These are phyloP conservation scores for Phytopythium delawarense DNA, from an alignment of 352 stramenopile species.

Conservation along the genomic window DNA sequence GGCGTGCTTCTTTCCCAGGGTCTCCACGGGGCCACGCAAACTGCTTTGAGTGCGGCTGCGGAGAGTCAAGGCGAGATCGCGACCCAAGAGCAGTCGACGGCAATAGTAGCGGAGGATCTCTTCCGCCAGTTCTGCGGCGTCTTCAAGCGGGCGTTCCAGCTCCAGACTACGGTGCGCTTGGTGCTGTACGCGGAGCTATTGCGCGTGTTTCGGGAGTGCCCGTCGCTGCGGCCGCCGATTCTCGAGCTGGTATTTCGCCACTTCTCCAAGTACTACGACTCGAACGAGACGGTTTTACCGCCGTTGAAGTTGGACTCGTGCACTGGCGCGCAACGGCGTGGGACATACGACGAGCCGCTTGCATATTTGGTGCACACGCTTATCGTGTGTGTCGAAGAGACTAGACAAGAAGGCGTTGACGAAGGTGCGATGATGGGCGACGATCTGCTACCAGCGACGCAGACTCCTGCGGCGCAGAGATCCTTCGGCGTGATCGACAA, in stretches of 20 bases:
- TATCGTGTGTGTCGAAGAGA: conserved; percentile 24
- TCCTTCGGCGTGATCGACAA: conserved; percentile 18
- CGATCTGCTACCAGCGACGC: conserved; percentile 32
- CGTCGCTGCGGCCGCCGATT: conserved; percentile 33
- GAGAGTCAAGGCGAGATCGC: conserved; percentile 21
- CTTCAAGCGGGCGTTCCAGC: conserved; percentile 41
- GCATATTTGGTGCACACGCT: conserved; percentile 35
- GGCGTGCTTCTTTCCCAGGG: conserved; percentile 31
- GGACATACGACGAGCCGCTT: conserved; percentile 40
- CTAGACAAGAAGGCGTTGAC: conserved; percentile 10
- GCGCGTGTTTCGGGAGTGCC: conserved; percentile 39
- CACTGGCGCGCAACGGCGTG: conserved; percentile 17
- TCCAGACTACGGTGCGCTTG: conserved; percentile 41
- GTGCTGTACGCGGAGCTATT: conserved; percentile 44
- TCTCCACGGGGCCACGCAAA: conserved; percentile 2
- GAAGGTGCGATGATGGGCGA: conserved; percentile 30
- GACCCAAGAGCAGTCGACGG: conserved; percentile 36
- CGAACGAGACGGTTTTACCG: conserved; percentile 38
- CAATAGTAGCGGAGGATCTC: conserved; percentile 37
- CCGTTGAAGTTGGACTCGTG: conserved; percentile 45
- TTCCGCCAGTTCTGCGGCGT: conserved; percentile 58
- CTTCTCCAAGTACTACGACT: conserved; percentile 40
- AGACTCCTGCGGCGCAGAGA: conserved; percentile 19
- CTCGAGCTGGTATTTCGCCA: conserved; percentile 43
- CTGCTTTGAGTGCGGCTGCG: background rate